A percentile compares a stretch with the other conserved stretches of the same genome.
phyloP scores from a whole-genome alignment of 2,329 filamentous ascomycete genomes.

The Ilyonectria mors-panacis region DNA sequence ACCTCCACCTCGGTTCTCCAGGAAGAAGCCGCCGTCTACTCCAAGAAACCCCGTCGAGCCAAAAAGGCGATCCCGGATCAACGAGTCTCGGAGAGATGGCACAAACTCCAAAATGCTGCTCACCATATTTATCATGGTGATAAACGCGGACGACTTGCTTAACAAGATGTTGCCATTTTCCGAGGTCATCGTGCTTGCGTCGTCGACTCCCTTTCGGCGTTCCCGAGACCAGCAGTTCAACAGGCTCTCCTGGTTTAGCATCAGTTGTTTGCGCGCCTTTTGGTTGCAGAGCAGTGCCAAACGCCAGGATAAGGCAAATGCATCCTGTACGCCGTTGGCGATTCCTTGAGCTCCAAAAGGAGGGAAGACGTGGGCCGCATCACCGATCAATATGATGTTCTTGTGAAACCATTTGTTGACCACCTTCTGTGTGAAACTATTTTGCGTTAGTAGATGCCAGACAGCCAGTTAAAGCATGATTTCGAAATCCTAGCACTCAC shows the following conservation, averaged over 20 bases:
- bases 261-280: no score
- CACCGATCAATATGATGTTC: constrained; percentile 61
- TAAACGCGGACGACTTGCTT: not conserved
- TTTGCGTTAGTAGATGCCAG: no score
- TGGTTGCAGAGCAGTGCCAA: constrained; percentile 1
- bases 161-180: constrained; percentile 2
- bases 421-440: constrained; percentile 58
- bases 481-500: no score
- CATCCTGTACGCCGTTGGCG: constrained; percentile 53
- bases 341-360: constrained; percentile 59
- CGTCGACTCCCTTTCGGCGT: constrained; percentile 16
- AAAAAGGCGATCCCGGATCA: not conserved
- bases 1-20: not conserved
- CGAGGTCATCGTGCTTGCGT: not conserved
- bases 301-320: constrained; percentile 43
- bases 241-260: not conserved
- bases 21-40: not conserved
- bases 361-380: constrained; percentile 67
- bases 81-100: not conserved
- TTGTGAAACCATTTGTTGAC: constrained; percentile 62
- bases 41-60: not conserved
- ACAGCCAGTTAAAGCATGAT: no score
- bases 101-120: not conserved
- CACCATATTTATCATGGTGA: constrained; percentile 48
- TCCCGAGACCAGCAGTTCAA: constrained; percentile 11